Conservation (phyloP, 257 asterid species). For the Solanum bukasovii region DNA sequence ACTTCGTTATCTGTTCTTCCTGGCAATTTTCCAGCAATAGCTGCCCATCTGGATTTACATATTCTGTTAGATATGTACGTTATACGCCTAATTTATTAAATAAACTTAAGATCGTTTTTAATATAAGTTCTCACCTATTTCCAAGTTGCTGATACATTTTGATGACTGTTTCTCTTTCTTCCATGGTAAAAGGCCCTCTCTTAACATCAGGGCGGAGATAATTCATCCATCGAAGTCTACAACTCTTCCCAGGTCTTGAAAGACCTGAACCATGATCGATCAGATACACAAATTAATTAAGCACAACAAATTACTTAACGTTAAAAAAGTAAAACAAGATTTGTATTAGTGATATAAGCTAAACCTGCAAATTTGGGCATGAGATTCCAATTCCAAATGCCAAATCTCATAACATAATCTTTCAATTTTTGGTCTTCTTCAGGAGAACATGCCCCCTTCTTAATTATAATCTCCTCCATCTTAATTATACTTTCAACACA, state of each 20-base stretch:
- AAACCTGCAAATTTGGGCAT: conserved; percentile 16
- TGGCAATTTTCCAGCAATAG: not conserved
- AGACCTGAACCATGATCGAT: not conserved
- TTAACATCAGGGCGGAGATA: not conserved
- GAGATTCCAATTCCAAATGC: conserved; percentile 20
- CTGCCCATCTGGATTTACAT: not conserved
- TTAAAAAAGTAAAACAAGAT: not conserved
- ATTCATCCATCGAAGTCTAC: conserved; percentile 10
- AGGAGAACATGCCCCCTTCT: conserved; percentile 9
- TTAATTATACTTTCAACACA: not conserved
- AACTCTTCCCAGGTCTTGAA: conserved; percentile 5
- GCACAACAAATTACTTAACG: not conserved
- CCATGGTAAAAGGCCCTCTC: not conserved
- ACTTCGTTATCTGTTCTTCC: conserved; percentile 2
- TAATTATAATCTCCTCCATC: not conserved
- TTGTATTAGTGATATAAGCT: not conserved
- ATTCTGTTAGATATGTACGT: not conserved
- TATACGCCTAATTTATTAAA: no score
- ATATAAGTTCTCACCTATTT: not conserved
- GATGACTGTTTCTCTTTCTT: not conserved
- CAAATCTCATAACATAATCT: conserved; percentile 5
- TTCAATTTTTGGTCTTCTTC: conserved; percentile 16
- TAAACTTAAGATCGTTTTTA: not conserved
- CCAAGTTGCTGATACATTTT: not conserved
- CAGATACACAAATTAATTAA: not conserved